These are phyloP conservation scores for Boletus edulis DNA, from an alignment of 768 basidiomycete species.

Conservation along the genomic window DNA sequence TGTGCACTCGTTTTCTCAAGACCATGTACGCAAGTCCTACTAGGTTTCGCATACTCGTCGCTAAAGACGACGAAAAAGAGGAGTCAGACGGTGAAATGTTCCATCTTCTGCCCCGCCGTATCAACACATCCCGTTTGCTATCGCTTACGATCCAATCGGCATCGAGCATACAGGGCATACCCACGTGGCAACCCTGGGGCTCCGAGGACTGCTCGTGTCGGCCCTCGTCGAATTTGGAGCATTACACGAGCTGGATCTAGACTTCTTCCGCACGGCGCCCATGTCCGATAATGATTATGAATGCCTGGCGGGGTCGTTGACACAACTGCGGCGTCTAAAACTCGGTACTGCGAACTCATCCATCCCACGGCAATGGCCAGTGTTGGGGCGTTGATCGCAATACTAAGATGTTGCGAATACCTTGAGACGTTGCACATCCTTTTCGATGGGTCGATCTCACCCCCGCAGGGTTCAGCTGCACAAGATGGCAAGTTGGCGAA, in stretches of 20 bases:
- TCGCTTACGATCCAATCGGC: too few species aligned
- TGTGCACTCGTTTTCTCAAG: too few species aligned
- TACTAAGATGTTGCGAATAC: constrained; percentile 10
- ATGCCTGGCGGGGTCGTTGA: too few species aligned
- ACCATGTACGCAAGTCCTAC: too few species aligned
- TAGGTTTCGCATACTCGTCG: too few species aligned
- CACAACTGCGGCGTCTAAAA: too few species aligned
- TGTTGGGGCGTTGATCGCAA: constrained; percentile 9
- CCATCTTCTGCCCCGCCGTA: too few species aligned
- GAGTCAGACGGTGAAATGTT: not conserved
- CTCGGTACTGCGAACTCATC: not conserved
- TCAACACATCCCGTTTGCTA: too few species aligned
- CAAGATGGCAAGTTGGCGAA: not conserved
- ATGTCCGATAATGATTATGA: too few species aligned
- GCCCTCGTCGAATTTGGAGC: too few species aligned
- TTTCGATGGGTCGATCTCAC: constrained; percentile 16
- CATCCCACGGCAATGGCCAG: not conserved
- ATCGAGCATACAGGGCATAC: not conserved
- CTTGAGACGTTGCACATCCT: constrained; percentile 17
- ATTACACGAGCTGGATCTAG: too few species aligned
- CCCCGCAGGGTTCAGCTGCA: not conserved
- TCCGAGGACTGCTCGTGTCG: not conserved
- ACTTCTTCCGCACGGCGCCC: too few species aligned
- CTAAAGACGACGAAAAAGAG: not conserved
- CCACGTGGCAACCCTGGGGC: not conserved